phyloP scores from a whole-genome alignment of 2,329 filamentous ascomycete genomes.

The Aspergillus thermomutatus region DNA sequence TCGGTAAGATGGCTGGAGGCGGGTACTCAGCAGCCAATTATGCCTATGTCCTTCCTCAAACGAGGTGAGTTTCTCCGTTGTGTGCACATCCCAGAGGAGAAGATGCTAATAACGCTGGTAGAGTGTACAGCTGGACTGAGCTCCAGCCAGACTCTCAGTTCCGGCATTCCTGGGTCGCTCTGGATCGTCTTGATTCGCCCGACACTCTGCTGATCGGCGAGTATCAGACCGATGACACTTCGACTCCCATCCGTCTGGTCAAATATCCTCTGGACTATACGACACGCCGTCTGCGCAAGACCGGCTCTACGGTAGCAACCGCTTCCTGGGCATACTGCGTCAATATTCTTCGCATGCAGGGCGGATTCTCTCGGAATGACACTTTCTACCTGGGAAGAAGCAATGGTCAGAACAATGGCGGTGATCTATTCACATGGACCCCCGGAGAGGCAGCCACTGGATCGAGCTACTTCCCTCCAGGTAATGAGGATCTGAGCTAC shows the following conservation, averaged over 20 bases:
- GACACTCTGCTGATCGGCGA: constrained; percentile 35
- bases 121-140: not conserved
- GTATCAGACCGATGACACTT: constrained; percentile 23
- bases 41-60: constrained; percentile 35
- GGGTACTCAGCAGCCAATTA: constrained; percentile 32
- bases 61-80: constrained; percentile 20
- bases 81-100: not conserved
- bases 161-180: constrained; percentile 33
- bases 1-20: constrained; percentile 27
- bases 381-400: constrained; percentile 35
- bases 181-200: constrained; percentile 33
- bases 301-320: constrained; percentile 10
- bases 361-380: constrained; percentile 28
- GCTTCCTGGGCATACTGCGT: constrained; percentile 33
- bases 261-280: constrained; percentile 30
- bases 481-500: constrained; percentile 35
- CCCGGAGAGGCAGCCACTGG: constrained; percentile 21
- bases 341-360: constrained; percentile 32
- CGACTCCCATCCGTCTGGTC: constrained; percentile 26
- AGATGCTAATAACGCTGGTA: not conserved
- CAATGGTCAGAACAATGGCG: constrained; percentile 24
- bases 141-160: constrained; percentile 21
- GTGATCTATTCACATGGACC: constrained; percentile 33
- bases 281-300: constrained; percentile 23
- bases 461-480: constrained; percentile 20